Evolutionary conservation across 495 filamentous ascomycete genomes (phyloP), one percentile per base, ranked within the genome.

Genomic region (Lophiotrema nucula): DNA sequence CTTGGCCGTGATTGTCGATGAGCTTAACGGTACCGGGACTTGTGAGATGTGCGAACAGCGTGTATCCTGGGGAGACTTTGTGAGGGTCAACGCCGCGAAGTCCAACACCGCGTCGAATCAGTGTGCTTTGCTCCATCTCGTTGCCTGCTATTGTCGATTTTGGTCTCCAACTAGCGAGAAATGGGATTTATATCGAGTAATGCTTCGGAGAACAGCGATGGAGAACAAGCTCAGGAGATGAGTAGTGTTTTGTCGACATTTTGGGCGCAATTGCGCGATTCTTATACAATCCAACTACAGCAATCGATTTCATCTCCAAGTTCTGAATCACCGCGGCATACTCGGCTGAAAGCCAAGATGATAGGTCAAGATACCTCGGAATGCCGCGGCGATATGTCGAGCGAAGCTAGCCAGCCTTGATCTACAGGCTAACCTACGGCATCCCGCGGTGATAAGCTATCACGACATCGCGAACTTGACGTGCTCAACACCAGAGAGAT

Each of bases 1-100:
- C 74, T 22, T 72, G 62, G 0, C 75, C 76, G 15, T 69, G 35
- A n/a, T 69, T 75, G 11, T 69, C 69, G 39, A 79, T 63, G 10
- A 79, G 68, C 50, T 75, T 73, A 0, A 75, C 71, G 1, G 66
- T 70, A 55, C 72, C 65, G 5, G 69, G 69, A 33, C 37, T 52
- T 2, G 76, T 77, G 15, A 79, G 64, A 23, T 76, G 72, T 3
- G 70, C 68, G 52, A 72, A 73, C 26, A 79, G 73, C 5, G 71
- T 70, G 64, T 77, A 77, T 46, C 76, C 76, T 35, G 69, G 70
- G 24, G 71, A 74, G 42, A 72, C 67, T 26, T 51, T 60, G 43
- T 69, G 23, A n/a, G 65, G 19, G 56, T 77, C 73, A n/a, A 76
- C 66, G n/a, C 73, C 76, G 11, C 60, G 67, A 24, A 77, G 69